Conservation (phyloP, 1,284 basidiomycete species). For the Papiliotrema laurentii region DNA sequence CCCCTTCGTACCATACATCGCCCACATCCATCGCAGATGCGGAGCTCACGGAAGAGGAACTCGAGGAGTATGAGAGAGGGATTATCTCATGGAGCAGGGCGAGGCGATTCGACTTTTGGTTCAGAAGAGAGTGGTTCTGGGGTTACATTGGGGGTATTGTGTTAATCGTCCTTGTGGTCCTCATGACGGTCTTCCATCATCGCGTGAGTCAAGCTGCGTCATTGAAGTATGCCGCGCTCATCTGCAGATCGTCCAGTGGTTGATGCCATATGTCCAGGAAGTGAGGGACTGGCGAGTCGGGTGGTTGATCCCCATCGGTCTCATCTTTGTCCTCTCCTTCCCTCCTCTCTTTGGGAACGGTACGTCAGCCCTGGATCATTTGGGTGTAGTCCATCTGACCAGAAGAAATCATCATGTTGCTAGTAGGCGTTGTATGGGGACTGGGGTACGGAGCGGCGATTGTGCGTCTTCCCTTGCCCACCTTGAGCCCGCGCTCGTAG, state of each 20-base stretch:
- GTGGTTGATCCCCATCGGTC: slow-evolving; percentile 71
- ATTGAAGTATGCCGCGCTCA: background rate
- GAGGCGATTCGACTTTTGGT: slow-evolving; percentile 47
- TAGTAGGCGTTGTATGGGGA: slow-evolving; percentile 44
- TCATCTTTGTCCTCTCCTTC: slow-evolving; percentile 44
- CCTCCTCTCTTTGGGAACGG: slow-evolving; percentile 47
- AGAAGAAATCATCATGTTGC: slow-evolving; percentile 32
- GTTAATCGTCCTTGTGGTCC: slow-evolving; percentile 52
- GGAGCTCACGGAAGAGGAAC: slow-evolving; percentile 5
- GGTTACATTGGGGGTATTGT: slow-evolving; percentile 44
- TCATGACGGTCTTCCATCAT: slow-evolving; percentile 62
- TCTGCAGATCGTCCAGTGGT: slow-evolving; percentile 59
- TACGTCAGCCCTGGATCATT: slow-evolving; percentile 14
- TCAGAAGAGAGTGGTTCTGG: slow-evolving; percentile 55
- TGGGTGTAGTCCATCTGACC: background rate
- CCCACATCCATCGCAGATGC: slow-evolving; percentile 1
- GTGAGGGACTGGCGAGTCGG: slow-evolving; percentile 64
- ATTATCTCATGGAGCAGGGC: slow-evolving; percentile 46
- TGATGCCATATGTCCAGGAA: slow-evolving; percentile 59
- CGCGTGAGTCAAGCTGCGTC: slow-evolving; percentile 18
- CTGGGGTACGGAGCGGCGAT: slow-evolving; percentile 43
- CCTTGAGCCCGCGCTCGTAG: no score
- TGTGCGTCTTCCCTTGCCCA: background rate
- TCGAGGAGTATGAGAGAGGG: slow-evolving; percentile 6
- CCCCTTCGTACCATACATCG: background rate